These are phyloP conservation scores for Haplosporangium gracile DNA, from an alignment of 192 early-diverging fungal species.

Conservation along the genomic window DNA sequence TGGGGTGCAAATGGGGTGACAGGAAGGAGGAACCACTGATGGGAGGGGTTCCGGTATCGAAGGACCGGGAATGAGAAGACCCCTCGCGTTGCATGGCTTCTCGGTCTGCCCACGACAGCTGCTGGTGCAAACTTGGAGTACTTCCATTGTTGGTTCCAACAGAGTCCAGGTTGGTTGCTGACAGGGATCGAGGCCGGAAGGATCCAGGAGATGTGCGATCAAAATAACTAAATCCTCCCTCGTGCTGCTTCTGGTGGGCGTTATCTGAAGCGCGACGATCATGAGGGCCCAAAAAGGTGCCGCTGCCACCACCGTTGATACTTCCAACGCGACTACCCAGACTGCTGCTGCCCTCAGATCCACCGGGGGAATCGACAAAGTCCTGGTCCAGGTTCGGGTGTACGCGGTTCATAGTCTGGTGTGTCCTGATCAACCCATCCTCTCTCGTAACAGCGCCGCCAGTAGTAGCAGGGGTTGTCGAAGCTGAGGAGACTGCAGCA, in stretches of 20 bases:
- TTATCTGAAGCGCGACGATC: not conserved
- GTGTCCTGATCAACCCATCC: not conserved
- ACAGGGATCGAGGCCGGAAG: constrained; percentile 39
- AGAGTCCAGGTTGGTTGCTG: constrained; percentile 27
- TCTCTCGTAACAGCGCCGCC: not conserved
- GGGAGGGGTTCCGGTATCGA: not conserved
- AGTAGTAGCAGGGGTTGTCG: not conserved
- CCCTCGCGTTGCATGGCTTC: not conserved
- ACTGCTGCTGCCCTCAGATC: constrained; percentile 26
- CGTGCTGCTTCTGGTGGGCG: not conserved
- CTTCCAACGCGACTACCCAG: not conserved
- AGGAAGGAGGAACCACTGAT: not conserved
- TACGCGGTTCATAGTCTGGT: constrained; percentile 53
- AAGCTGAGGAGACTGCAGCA: not conserved
- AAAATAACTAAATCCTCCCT: not conserved
- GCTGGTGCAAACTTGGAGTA: not conserved
- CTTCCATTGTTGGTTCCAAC: not conserved
- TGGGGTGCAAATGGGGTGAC: not conserved
- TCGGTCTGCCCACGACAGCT: not conserved
- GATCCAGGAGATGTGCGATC: constrained; percentile 21
- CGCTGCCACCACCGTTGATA: not conserved
- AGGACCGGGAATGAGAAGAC: not conserved
- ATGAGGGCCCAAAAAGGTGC: not conserved
- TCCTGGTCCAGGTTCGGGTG: constrained; percentile 24
- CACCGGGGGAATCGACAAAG: constrained; percentile 20